Percentiles rank a stretch among this genome's conserved stretches.
These are phyloP conservation scores for Ophiorrhiza pumila DNA, from an alignment of 257 asterid genomes.

Conservation along the genomic window DNA sequence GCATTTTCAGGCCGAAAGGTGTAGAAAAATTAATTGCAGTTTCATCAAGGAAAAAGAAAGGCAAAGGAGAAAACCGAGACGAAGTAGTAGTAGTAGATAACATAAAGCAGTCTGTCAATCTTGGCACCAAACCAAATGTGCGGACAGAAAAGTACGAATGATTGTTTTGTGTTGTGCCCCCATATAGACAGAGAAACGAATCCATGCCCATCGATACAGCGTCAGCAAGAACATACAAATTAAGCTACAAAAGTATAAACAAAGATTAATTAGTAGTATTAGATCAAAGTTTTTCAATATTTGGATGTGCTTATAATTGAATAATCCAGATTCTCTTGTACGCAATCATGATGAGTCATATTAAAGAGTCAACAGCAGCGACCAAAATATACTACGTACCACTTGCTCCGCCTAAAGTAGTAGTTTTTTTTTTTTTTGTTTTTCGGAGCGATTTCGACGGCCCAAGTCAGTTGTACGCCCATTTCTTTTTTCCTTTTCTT, in stretches of 20 bases:
- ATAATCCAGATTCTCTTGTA: neutral
- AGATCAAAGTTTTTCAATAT: no score
- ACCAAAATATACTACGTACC: neutral
- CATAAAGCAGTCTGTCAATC: slow-evolving; percentile 1
- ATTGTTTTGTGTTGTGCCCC: neutral
- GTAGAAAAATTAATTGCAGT: neutral
- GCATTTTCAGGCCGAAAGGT: slow-evolving; percentile 13
- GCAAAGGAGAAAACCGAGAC: slow-evolving; percentile 4
- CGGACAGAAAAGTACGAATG: slow-evolving; percentile 13
- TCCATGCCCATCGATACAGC: slow-evolving; percentile 3
- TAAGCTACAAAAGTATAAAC: neutral
- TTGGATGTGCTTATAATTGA: no score
- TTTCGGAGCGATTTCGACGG: slow-evolving; percentile 5
- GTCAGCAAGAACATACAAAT: neutral
- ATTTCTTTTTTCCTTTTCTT: no score
- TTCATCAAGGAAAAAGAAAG: neutral
- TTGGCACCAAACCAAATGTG: slow-evolving; percentile 14
- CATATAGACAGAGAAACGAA: neutral
- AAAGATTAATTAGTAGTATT: neutral
- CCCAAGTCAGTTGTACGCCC: neutral
- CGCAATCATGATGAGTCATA: slow-evolving; percentile 3
- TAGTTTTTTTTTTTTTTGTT: neutral
- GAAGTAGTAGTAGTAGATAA: neutral
- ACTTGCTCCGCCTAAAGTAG: slow-evolving; percentile 6
- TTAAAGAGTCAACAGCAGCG: neutral